Evolutionary conservation across 441 rosid genomes (phyloP).

Genomic region (Lepidium campestre): DNA sequence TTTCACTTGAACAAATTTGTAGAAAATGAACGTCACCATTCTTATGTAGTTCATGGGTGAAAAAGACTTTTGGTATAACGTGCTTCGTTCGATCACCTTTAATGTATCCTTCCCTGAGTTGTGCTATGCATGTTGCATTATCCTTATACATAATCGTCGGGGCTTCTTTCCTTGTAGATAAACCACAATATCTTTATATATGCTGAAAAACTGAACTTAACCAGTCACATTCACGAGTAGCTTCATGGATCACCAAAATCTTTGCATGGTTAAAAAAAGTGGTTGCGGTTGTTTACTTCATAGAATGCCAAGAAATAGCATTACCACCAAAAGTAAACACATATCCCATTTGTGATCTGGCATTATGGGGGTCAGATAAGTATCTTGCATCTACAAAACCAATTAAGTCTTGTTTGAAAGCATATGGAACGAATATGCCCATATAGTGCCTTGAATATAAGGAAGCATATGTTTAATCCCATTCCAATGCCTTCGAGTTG

Average conservation of each 20-base stretch:
- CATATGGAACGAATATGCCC: neutral
- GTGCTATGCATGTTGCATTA: neutral
- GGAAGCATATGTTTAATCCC: neutral
- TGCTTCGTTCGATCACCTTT: neutral
- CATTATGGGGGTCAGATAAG: neutral
- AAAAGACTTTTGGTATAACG: neutral
- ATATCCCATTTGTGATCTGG: neutral
- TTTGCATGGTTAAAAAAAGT: neutral
- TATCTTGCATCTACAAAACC: neutral
- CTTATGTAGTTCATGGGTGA: neutral
- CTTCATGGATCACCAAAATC: neutral
- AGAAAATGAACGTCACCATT: neutral
- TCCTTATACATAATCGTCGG: neutral
- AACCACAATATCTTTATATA: neutral
- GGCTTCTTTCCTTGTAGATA: neutral
- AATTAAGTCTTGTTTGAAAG: neutral
- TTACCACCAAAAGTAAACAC: neutral
- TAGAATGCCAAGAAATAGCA: neutral
- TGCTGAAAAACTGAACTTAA: neutral
- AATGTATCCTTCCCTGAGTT: neutral
- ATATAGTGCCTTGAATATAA: neutral
- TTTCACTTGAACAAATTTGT: neutral
- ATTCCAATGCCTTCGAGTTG: neutral
- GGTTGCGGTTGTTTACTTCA: neutral
- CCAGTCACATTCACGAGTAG: neutral